These are phyloP conservation scores for Paramecium biaurelia DNA, from an alignment of 73 alveolate species.

Conservation along the genomic window DNA sequence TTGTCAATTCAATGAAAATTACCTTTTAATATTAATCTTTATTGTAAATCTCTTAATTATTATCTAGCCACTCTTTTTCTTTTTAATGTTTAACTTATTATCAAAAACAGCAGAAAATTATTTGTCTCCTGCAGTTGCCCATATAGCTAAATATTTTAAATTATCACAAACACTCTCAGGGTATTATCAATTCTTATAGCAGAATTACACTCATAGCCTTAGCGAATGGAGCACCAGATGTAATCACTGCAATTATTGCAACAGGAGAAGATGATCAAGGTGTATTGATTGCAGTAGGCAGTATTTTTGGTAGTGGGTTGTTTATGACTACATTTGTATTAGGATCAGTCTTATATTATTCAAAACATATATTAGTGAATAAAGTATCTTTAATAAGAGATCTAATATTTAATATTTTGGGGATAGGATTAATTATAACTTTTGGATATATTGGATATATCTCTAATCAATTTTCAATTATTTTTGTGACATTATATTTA, in stretches of 20 bases:
- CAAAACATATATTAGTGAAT: constrained; percentile 69
- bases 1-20: constrained; percentile 5
- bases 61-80: constrained; percentile 22
- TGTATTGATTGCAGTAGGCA: constrained; percentile 53
- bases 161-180: constrained; percentile 42
- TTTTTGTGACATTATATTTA: constrained; percentile 3
- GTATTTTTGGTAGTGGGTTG: constrained; percentile 71
- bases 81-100: not conserved
- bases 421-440: constrained; percentile 55
- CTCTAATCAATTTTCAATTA: not conserved
- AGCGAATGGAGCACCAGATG: constrained; percentile 99
- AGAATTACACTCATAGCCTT: constrained; percentile 96
- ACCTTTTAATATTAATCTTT: not conserved
- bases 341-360: constrained; percentile 71
- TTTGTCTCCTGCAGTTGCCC: constrained; percentile 41
- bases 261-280: constrained; percentile 62
- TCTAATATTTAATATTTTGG: constrained; percentile 67
- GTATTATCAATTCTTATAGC: not conserved
- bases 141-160: constrained; percentile 7
- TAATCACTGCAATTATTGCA: constrained; percentile 92
- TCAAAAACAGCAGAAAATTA: constrained; percentile 7
- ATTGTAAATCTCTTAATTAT: not conserved
- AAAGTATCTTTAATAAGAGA: constrained; percentile 78
- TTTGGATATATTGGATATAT: constrained; percentile 65
- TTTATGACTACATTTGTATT: constrained; percentile 67